A percentile compares a stretch with the other conserved stretches of the same genome.
phyloP scores from a whole-genome alignment of 768 basidiomycete species.

The Hemileccinum rubropunctum region DNA sequence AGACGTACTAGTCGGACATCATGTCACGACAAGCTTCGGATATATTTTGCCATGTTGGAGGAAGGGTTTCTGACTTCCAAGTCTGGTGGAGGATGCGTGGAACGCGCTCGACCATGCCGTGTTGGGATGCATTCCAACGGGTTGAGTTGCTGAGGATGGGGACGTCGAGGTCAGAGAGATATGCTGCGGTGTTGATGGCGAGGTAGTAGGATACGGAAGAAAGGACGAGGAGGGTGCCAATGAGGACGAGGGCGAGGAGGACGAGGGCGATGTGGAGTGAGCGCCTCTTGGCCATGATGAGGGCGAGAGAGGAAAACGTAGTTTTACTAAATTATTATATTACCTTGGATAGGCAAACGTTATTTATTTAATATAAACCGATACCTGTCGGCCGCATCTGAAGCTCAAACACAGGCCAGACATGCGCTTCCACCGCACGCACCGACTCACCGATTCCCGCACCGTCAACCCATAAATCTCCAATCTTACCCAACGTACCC shows the following conservation, averaged over 20 bases:
- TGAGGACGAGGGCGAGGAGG: conserved; percentile 71
- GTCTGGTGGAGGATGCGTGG: conserved; percentile 97
- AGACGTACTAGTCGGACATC: conserved; percentile 93
- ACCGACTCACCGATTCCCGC: conserved; percentile 54
- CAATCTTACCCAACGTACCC: conserved; percentile 45
- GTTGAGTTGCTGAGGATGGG: conserved; percentile 51
- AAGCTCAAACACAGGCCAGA: conserved; percentile 46
- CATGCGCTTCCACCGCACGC: conserved; percentile 45
- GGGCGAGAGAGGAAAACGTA: conserved; percentile 1
- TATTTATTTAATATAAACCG: conserved; percentile 2
- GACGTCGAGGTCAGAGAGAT: conserved; percentile 77
- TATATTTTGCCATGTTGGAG: conserved; percentile 73
- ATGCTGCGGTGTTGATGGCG: conserved; percentile 73
- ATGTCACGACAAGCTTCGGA: conserved; percentile 85
- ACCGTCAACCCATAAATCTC: conserved; percentile 49
- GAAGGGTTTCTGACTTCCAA: conserved; percentile 91
- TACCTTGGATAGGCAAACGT: neutral
- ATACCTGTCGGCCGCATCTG: conserved; percentile 44
- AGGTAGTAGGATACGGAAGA: conserved; percentile 91
- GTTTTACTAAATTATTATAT: conserved; percentile 3
- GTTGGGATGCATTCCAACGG: conserved; percentile 62
- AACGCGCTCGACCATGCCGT: conserved; percentile 67
- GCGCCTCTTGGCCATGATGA: conserved; percentile 43
- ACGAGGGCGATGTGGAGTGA: conserved; percentile 46
- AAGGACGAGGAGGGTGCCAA: conserved; percentile 89